Conservation (phyloP, 176 grass and related monocot species). For the Juncus inflexus region DNA sequence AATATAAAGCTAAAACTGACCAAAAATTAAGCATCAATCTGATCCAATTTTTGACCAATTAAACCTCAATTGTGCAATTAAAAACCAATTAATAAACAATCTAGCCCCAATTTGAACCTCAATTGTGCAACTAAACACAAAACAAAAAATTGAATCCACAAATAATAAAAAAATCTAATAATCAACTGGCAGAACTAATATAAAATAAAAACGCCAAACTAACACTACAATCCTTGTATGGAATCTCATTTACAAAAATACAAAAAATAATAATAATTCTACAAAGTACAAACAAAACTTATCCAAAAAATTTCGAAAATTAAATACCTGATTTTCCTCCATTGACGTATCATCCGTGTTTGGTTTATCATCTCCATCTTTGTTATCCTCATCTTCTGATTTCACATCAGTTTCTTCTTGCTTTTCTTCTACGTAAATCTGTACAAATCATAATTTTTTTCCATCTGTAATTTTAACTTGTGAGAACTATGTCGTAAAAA, state of each 20-base stretch:
- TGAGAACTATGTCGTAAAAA: background rate
- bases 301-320: background rate
- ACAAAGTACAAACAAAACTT: background rate
- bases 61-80: no score
- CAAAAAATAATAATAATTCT: background rate
- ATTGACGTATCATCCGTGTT: constrained; percentile 14
- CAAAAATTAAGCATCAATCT: no score
- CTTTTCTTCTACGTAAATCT: constrained; percentile 7
- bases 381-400: constrained; percentile 20
- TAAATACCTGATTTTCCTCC: constrained; percentile 16
- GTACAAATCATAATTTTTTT: background rate
- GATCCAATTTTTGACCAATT: no score
- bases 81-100: background rate
- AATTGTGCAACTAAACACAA: background rate
- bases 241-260: no score
- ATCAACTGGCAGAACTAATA: background rate
- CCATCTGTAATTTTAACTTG: background rate
- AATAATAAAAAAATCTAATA: background rate
- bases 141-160: no score
- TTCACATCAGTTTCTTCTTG: constrained; percentile 5
- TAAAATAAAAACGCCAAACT: background rate
- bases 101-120: background rate
- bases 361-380: constrained; percentile 3
- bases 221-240: no score
- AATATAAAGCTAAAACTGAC: no score